Conservation (phyloP, 768 basidiomycete species). For the Chiua virens region DNA sequence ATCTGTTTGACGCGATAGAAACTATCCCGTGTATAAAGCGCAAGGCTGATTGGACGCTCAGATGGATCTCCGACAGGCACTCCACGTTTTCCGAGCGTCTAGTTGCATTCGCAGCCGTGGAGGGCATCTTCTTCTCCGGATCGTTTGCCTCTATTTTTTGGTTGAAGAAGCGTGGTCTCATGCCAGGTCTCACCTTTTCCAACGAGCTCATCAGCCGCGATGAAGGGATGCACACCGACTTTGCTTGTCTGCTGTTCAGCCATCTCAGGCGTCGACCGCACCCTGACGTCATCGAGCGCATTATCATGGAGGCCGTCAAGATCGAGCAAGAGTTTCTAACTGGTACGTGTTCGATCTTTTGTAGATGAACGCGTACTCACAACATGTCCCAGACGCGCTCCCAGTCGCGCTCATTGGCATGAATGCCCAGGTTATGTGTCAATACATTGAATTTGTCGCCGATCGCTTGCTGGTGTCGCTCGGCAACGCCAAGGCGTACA, state of each 20-base stretch:
- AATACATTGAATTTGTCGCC: constrained; percentile 90
- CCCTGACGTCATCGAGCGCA: constrained; percentile 64
- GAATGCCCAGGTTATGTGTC: constrained; percentile 82
- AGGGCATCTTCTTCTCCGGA: constrained; percentile 95
- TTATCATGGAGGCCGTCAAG: constrained; percentile 78
- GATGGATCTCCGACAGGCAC: constrained; percentile 79
- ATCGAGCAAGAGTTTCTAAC: constrained; percentile 87
- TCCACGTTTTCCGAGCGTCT: constrained; percentile 89
- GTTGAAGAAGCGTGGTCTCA: constrained; percentile 95
- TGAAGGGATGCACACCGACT: constrained; percentile 95
- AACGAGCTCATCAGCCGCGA: constrained; percentile 95
- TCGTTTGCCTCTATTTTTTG: constrained; percentile 93
- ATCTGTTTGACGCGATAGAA: constrained; percentile 88
- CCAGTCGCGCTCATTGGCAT: constrained; percentile 88
- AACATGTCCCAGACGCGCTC: constrained; percentile 60
- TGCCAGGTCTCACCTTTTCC: constrained; percentile 93
- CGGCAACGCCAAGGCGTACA: constrained; percentile 77
- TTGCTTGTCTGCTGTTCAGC: constrained; percentile 84
- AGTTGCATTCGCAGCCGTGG: constrained; percentile 92
- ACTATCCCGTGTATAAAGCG: constrained; percentile 88
- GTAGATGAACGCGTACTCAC: neutral
- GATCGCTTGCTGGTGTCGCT: constrained; percentile 86
- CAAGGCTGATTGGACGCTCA: constrained; percentile 93
- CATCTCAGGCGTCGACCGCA: constrained; percentile 79
- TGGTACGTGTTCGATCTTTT: constrained; percentile 40